Evolutionary conservation across 1,284 basidiomycete species (phyloP).

Genomic region (Austroboletus niveus): DNA sequence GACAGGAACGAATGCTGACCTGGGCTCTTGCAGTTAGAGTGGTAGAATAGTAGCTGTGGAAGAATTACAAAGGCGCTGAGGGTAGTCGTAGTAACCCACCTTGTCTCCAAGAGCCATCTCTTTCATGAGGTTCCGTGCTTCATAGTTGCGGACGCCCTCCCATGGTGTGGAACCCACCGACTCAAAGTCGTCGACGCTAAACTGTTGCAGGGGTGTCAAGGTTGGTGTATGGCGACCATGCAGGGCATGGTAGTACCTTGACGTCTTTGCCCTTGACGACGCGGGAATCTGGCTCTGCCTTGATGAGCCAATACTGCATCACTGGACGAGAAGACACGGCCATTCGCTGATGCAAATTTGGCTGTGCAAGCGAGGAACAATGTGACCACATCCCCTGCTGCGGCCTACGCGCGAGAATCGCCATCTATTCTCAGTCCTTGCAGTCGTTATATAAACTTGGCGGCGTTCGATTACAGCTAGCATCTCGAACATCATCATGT

Average conservation of each 20-base stretch:
- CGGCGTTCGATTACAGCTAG: background rate
- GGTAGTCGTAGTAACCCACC: slow-evolving; percentile 38
- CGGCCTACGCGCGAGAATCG: background rate
- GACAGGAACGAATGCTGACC: slow-evolving; percentile 43
- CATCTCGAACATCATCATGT: slow-evolving; percentile 31
- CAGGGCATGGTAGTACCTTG: slow-evolving; percentile 50
- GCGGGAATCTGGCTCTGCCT: slow-evolving; percentile 87
- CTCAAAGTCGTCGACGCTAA: slow-evolving; percentile 90
- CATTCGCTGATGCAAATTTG: background rate
- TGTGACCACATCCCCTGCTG: background rate
- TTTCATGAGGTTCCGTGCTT: slow-evolving; percentile 91
- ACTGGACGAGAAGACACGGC: background rate
- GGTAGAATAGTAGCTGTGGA: slow-evolving; percentile 74
- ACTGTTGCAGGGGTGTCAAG: slow-evolving; percentile 45
- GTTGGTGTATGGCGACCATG: background rate
- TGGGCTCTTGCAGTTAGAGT: slow-evolving; percentile 90
- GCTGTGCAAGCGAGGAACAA: background rate
- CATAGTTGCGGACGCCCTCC: slow-evolving; percentile 92
- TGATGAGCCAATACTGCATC: slow-evolving; percentile 72
- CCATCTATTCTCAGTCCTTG: background rate
- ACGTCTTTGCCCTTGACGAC: slow-evolving; percentile 90
- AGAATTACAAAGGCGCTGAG: background rate
- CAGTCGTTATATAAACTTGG: slow-evolving; percentile 23
- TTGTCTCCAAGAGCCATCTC: slow-evolving; percentile 86
- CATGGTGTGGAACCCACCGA: slow-evolving; percentile 72